Percentiles rank a stretch among this genome's conserved stretches.
Evolutionary conservation across 106 monocot species (phyloP).

Genomic region (Alisma plantagoaquatica): DNA sequence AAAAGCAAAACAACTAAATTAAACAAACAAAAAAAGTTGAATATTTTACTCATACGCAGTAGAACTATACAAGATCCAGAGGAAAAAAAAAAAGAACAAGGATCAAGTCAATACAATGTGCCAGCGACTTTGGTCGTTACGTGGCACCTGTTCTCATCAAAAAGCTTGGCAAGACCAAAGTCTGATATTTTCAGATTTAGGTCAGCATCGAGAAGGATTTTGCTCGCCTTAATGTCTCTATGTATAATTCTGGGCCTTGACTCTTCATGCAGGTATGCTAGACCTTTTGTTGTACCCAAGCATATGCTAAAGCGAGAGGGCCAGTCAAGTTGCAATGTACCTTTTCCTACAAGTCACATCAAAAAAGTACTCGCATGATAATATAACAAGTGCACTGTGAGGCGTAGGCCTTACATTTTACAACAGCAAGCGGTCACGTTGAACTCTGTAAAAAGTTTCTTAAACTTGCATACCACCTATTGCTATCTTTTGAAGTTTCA

Average conservation of each 20-base stretch:
- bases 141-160: constrained; percentile 69
- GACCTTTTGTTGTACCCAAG: constrained; percentile 1
- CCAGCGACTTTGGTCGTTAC: constrained; percentile 78
- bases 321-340: constrained; percentile 3
- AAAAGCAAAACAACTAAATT: constrained; percentile 3
- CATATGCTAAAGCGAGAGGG: not conserved
- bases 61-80: not conserved
- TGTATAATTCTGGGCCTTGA: not conserved
- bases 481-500: too few species aligned
- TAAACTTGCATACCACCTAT: too few species aligned
- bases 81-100: not conserved
- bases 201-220: constrained; percentile 54
- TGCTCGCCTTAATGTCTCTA: not conserved
- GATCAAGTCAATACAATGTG: constrained; percentile 36
- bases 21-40: not conserved
- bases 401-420: too few species aligned
- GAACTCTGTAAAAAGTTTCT: too few species aligned
- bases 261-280: constrained; percentile 8
- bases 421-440: too few species aligned
- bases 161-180: constrained; percentile 46
- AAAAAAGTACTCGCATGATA: too few species aligned
- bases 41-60: not conserved
- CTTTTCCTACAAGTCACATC: not conserved
- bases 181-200: constrained; percentile 4
- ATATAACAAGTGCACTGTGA: too few species aligned